Percentiles rank a stretch among this genome's conserved stretches.
These are phyloP conservation scores for Paulownia fortunei DNA, from an alignment of 257 asterid species.

Conservation along the genomic window DNA sequence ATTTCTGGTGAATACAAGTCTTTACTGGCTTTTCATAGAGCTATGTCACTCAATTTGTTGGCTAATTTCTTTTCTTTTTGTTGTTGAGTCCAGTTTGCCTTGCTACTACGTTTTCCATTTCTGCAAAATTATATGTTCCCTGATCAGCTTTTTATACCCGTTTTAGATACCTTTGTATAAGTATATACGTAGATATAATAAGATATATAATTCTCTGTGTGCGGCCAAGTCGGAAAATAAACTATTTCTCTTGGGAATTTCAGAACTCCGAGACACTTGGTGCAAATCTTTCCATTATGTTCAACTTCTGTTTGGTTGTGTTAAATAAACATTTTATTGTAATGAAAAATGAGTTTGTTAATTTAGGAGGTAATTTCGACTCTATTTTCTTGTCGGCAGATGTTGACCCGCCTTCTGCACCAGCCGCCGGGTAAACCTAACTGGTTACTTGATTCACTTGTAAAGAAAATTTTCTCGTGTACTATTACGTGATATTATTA, in stretches of 20 bases:
- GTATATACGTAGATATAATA: too few relatives aligned
- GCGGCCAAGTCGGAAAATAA: background rate
- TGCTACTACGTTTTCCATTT: too few relatives aligned
- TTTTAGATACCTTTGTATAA: too few relatives aligned
- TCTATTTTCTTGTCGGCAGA: conserved; percentile 27
- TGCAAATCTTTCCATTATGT: background rate
- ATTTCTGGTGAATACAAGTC: conserved; percentile 30
- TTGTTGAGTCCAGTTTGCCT: too few relatives aligned
- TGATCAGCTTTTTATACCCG: too few relatives aligned
- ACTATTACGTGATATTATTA: background rate
- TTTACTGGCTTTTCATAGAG: background rate
- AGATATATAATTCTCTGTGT: too few relatives aligned
- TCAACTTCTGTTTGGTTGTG: background rate
- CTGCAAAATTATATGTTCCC: too few relatives aligned
- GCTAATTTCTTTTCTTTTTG: background rate
- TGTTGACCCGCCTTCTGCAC: conserved; percentile 21
- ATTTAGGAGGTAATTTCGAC: conserved; percentile 2
- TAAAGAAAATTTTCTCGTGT: background rate
- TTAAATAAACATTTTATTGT: background rate
- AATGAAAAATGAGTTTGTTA: background rate
- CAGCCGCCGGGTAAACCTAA: conserved; percentile 15
- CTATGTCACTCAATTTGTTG: background rate
- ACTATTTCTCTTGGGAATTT: too few relatives aligned
- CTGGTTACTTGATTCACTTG: conserved; percentile 7
- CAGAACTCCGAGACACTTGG: background rate